Evolutionary conservation across 23 red algal species (phyloP).

Genomic region (Agarophyton chilense): DNA sequence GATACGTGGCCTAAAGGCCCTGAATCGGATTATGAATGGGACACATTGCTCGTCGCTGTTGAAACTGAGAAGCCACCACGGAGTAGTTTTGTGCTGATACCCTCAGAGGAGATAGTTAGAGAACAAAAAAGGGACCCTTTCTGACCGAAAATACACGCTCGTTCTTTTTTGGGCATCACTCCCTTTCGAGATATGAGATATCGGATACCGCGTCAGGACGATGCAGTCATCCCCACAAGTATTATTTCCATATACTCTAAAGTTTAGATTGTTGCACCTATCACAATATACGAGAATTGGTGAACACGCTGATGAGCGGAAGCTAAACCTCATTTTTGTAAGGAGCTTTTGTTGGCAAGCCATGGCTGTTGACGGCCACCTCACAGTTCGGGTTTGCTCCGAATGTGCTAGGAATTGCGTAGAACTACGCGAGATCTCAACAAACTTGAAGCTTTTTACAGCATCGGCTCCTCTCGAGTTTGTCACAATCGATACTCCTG

Average conservation of each 20-base stretch:
- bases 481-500: too few species aligned
- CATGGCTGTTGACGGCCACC: too few species aligned
- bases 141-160: not conserved
- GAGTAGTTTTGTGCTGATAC: not conserved
- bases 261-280: too few species aligned
- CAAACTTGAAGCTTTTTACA: too few species aligned
- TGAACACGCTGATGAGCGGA: too few species aligned
- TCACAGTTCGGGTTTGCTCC: too few species aligned
- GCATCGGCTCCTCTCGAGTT: too few species aligned
- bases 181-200: not conserved
- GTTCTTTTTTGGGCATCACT: not conserved
- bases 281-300: too few species aligned
- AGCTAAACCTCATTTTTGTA: too few species aligned
- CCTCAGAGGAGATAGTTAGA: conserved; percentile 12
- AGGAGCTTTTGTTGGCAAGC: too few species aligned
- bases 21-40: not conserved
- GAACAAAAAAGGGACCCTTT: conserved; percentile 18
- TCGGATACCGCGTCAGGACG: not conserved
- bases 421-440: not conserved
- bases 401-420: not conserved
- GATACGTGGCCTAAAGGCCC: too few species aligned
- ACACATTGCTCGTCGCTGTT: conserved; percentile 6
- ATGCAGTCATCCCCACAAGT: not conserved
- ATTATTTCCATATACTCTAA: not conserved
- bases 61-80: not conserved